phyloP scores from a whole-genome alignment of 1,139 yeast genomes.

The Kodamaea suecica region DNA sequence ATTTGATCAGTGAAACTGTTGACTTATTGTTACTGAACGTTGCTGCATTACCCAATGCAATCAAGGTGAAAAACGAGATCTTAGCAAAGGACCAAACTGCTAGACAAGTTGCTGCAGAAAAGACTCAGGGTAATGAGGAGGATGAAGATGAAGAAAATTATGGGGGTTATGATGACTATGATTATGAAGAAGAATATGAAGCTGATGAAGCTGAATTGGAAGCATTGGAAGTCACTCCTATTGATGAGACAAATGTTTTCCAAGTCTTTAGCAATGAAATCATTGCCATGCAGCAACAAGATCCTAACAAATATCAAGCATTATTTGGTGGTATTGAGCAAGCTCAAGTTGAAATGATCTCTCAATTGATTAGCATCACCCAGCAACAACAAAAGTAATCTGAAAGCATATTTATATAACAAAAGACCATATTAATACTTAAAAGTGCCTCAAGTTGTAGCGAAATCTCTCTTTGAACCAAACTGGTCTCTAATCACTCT shows the following conservation, averaged over 20 bases:
- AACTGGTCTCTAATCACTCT: too few species aligned
- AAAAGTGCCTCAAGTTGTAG: too few species aligned
- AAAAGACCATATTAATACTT: too few species aligned
- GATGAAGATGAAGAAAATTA: conserved; percentile 27
- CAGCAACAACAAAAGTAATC: conserved; percentile 13
- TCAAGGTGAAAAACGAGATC: conserved; percentile 44
- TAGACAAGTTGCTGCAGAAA: conserved; percentile 19
- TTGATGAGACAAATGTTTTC: conserved; percentile 48
- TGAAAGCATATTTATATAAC: too few species aligned
- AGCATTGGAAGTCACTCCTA: conserved; percentile 51
- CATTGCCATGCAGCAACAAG: conserved; percentile 27
- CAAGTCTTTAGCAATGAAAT: conserved; percentile 38
- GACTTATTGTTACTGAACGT: conserved; percentile 41
- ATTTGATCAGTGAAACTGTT: conserved; percentile 38
- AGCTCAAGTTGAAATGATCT: conserved; percentile 34
- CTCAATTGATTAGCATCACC: conserved; percentile 24
- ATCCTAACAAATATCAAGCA: conserved; percentile 32
- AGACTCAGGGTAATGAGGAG: conserved; percentile 24
- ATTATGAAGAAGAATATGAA: conserved; percentile 40
- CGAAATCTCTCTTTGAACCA: too few species aligned
- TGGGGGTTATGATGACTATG: conserved; percentile 27
- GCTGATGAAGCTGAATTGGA: conserved; percentile 55
- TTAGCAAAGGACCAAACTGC: conserved; percentile 34
- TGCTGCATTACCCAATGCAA: conserved; percentile 47
- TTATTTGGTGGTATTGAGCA: conserved; percentile 38